Evolutionary conservation across 2,329 filamentous ascomycete genomes (phyloP).

Genomic region (Hyphodiscus sp.): DNA sequence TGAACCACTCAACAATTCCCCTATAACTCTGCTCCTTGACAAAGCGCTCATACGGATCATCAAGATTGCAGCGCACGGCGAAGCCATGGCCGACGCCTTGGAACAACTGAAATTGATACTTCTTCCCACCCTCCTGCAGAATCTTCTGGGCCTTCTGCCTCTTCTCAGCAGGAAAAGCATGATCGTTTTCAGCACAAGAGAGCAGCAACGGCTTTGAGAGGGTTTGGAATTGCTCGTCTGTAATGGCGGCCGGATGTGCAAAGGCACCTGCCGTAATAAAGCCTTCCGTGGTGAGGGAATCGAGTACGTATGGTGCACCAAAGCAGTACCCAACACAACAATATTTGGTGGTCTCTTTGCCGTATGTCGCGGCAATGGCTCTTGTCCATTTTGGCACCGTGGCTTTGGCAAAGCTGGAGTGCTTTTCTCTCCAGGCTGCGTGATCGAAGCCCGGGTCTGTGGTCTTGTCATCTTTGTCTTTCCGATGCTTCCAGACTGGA

Average conservation of each 20-base stretch:
- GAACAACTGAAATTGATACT: conserved; percentile 60
- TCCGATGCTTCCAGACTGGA: conserved; percentile 37
- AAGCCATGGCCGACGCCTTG: conserved; percentile 58
- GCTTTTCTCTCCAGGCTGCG: conserved; percentile 42
- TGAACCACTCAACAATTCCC: conserved; percentile 15
- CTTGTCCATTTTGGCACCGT: conserved; percentile 40
- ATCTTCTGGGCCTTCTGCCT: conserved; percentile 38
- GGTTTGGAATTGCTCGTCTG: conserved; percentile 38
- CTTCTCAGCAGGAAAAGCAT: conserved; percentile 35
- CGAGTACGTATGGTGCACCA: conserved; percentile 39
- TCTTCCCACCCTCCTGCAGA: conserved; percentile 33
- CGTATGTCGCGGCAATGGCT: conserved; percentile 24
- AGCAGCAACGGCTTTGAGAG: conserved; percentile 38
- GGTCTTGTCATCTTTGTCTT: conserved; percentile 25
- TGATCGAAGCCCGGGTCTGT: conserved; percentile 38
- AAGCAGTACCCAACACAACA: conserved; percentile 20
- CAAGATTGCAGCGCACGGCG: conserved; percentile 48
- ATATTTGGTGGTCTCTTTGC: conserved; percentile 7
- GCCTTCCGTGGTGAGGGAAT: conserved; percentile 32
- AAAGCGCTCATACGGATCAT: conserved; percentile 34
- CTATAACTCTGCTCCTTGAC: conserved; percentile 58
- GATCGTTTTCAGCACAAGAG: conserved; percentile 40
- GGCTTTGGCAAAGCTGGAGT: conserved; percentile 36
- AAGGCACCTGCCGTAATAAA: conserved; percentile 39
- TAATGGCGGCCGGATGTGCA: conserved; percentile 44